These are phyloP conservation scores for Colletotrichum godetiae DNA, from an alignment of 2,329 filamentous ascomycete genomes.

Conservation along the genomic window DNA sequence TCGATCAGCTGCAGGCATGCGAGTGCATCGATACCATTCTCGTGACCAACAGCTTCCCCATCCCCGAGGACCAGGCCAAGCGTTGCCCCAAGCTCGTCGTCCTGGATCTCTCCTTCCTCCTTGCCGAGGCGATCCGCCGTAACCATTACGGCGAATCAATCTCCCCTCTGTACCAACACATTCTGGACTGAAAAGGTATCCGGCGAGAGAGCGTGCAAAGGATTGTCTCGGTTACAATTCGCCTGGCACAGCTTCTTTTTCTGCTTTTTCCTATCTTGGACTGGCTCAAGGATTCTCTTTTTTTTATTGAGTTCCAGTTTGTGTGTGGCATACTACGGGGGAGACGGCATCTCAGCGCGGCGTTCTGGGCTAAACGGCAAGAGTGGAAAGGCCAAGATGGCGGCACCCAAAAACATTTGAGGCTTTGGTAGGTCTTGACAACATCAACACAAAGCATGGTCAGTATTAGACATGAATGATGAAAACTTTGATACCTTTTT, in stretches of 20 bases:
- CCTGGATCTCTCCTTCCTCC: conserved; percentile 86
- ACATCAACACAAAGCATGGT: conserved; percentile 16
- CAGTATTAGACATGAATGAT: conserved; percentile 37
- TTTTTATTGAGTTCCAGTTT: conserved; percentile 15
- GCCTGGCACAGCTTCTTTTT: conserved; percentile 16
- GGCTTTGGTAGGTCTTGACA: conserved; percentile 23
- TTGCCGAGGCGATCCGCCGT: conserved; percentile 92
- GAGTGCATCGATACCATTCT: conserved; percentile 94
- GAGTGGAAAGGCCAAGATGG: conserved; percentile 33
- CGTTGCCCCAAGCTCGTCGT: conserved; percentile 86
- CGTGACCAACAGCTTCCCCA: conserved; percentile 97
- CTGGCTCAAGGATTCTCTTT: conserved; percentile 13
- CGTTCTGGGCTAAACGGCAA: conserved; percentile 38
- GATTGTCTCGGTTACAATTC: conserved; percentile 33
- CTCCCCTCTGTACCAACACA: conserved; percentile 75
- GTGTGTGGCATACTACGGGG: conserved; percentile 31
- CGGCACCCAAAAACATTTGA: conserved; percentile 37
- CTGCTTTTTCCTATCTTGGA: conserved; percentile 18
- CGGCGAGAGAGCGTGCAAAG: conserved; percentile 42
- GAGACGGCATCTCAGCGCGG: conserved; percentile 46
- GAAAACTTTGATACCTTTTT: conserved; percentile 34
- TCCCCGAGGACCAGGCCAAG: conserved; percentile 77
- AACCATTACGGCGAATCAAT: conserved; percentile 97
- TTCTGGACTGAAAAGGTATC: conserved; percentile 56
- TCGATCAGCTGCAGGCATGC: conserved; percentile 91